Evolutionary conservation across 1,139 yeast genomes (phyloP), one percentile per base, ranked within the genome.

Genomic region (Saccharomycopsis crataegensis): DNA sequence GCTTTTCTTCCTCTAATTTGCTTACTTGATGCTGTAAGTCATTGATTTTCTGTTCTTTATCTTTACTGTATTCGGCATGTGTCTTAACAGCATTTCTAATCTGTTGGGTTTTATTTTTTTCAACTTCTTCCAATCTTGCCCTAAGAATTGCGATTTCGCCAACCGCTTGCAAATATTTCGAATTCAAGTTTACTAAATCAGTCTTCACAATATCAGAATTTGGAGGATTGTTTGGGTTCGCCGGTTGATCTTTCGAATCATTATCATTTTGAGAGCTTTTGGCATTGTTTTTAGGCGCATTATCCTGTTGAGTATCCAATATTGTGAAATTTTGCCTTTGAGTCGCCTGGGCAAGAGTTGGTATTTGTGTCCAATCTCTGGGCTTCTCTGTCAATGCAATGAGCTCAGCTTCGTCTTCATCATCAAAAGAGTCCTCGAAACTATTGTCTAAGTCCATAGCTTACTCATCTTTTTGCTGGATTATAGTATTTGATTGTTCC

Each of bases 81-180:
- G 46, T 49, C 14, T 42, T 48, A 3, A 36, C 17, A 22, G 37
- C 17, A 17, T 45, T 41, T 36, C 34, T 42, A 37, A 56, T 34
- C 31, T 56, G 58, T 7, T 36, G 40, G 6, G 44, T 40, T 22
- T 43, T 51, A 32, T 31, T 38, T 11, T 38, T 34, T 44, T 53
- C 55, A 14, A 49, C 33, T n/a, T 54, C 57, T 31, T 54, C 43
- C 17, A 56, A 36, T 43, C 50, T 56, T 6, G 48, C 46, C 38
- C 58, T 31, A 7, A 56, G 45, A 9, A 56, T 43, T 11, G 58
- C 51, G 17, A 54, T 56, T 38, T 56, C 58, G 8, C 58, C 58
- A 9, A 56, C 46, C 3, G 58, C 54, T 16, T 51, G 49, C n/a
- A 56, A 44, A 45, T 54, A 56, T 34, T 56, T 56, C 8, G 33